Evolutionary conservation across 78 protist genomes (phyloP).

Genomic region (Dictyostelium brefeldianum): DNA sequence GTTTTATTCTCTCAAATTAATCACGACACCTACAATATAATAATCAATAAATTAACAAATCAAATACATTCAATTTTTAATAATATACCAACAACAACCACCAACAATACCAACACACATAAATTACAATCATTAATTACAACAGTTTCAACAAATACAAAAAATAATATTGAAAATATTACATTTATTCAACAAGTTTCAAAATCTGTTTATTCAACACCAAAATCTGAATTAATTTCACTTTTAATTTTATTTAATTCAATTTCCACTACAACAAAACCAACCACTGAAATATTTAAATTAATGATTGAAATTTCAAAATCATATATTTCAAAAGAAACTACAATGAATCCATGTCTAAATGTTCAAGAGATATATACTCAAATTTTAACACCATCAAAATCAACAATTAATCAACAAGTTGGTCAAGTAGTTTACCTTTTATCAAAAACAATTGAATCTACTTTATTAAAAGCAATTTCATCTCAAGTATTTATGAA

Average conservation of each 20-base stretch:
- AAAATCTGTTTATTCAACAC: background rate
- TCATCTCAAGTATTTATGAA: conserved; percentile 19
- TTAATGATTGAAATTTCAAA: background rate
- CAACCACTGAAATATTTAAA: background rate
- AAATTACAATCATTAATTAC: background rate
- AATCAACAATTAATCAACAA: background rate
- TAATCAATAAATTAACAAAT: background rate
- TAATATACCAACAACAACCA: background rate
- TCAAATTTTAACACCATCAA: background rate
- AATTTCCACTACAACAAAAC: background rate
- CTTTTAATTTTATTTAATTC: conserved; percentile 10
- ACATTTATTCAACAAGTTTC: background rate
- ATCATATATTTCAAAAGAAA: conserved; percentile 4
- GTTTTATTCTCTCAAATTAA: background rate
- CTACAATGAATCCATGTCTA: background rate
- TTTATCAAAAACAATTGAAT: background rate
- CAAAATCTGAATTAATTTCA: background rate
- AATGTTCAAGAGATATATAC: background rate
- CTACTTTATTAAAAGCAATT: background rate
- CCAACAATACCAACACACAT: background rate
- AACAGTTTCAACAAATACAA: background rate
- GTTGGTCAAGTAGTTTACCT: background rate
- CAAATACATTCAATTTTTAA: background rate
- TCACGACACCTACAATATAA: background rate
- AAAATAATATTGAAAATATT: background rate